Evolutionary conservation across 108 stramenopile genomes (phyloP).

Genomic region (Skeletonema tropicum): DNA sequence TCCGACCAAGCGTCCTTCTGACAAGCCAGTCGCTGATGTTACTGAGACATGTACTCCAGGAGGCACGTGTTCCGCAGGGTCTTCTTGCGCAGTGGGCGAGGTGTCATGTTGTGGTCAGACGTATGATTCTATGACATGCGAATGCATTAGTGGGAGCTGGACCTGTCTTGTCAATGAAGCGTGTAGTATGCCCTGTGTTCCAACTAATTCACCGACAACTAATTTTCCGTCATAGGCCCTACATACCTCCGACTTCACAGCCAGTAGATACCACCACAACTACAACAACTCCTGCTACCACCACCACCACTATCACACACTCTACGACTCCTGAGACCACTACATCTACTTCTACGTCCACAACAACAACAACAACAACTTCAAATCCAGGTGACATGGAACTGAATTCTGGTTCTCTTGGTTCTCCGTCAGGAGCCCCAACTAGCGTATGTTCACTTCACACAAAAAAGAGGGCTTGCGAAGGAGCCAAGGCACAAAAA

Average conservation of each 20-base stretch:
- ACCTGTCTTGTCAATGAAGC: not conserved
- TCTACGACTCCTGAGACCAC: no score
- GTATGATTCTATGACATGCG: no score
- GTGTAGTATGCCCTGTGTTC: not conserved
- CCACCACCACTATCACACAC: no score
- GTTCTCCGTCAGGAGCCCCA: no score
- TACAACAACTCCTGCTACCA: not conserved
- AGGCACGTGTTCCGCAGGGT: no score
- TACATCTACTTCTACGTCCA: not conserved
- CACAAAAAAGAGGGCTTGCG: no score
- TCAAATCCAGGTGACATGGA: not conserved
- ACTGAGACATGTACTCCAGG: no score
- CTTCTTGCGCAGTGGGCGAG: no score
- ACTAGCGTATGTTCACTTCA: no score
- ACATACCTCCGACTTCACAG: not conserved
- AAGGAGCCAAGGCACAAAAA: no score
- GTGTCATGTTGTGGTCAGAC: no score
- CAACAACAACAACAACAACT: not conserved
- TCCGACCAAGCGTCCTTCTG: not conserved
- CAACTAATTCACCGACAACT: not conserved
- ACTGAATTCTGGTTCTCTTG: not conserved
- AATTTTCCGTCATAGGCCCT: not conserved
- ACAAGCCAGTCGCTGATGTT: not conserved
- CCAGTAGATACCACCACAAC: no score
- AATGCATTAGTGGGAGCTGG: not conserved